Base-by-base conservation (phyloP, 1,284 basidiomycete genomes). In the Phlebopus sp. region DNA sequence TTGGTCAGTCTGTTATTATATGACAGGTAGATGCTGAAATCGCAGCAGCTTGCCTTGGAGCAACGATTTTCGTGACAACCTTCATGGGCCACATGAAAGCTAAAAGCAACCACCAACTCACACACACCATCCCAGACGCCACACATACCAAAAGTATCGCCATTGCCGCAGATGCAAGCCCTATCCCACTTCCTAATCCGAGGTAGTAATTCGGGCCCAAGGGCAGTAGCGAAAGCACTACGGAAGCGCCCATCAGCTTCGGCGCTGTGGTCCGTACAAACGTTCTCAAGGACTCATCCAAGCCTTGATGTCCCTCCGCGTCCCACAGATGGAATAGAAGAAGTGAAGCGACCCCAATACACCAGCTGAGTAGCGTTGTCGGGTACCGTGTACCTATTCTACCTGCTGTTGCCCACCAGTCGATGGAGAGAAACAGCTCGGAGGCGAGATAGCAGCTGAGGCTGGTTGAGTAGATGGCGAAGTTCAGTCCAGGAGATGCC, bases 311-410 rank as follows among this genome's bases (percentile, higher is more conserved):
- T 37, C 56, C 54, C 37, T 50, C 51, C 7, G 42, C 14, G 5
- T 69, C 53, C 78, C 79, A 83, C 1, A 74, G 74, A 23, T 73
- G 63, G 52, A 77, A 82, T 21, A 87, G 52, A 0, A 84, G 52
- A 7, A 85, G 53, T 1, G 77, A 72, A 0, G 81, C 75, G 46
- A 90, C 72, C 1, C 83, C 90, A 1, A 85, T 66, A 1, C 79
- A 70, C 89, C 91, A 95, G 21, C 77, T 77, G 1, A 85, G 64
- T 0, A 85, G 59, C 1, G 82, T 82, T 27, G 80, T 82, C 42
- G 84, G 79, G 64, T 90, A 92, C n/a, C 92, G 74, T 10, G 81
- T 69, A 2, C 82, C 79, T 64, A 78, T 77, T 41, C 90, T 76
- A 4, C 88, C 88, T 7, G 87, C 51, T 2, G 82, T 85, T n/a